Evolutionary conservation across 73 alveolate species (phyloP).

Genomic region (Stentor roeselii): DNA sequence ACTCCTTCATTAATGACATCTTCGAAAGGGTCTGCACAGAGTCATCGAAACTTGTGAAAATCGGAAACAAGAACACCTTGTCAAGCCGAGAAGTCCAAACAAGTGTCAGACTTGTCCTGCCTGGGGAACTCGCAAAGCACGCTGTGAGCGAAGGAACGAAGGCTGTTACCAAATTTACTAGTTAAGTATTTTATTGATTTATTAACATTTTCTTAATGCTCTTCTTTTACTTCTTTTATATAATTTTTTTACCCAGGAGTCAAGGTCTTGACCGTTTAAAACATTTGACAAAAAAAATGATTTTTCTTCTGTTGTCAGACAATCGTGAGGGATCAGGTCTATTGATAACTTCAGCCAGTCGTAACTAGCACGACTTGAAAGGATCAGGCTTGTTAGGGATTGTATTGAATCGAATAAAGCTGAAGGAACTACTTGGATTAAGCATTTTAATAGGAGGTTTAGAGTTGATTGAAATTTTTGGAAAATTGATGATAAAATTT

Average conservation of each 20-base stretch:
- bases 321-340: slow-evolving; percentile 5
- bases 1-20: too few species aligned
- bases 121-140: slow-evolving; percentile 35
- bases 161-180: slow-evolving; percentile 28
- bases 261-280: not conserved
- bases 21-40: slow-evolving; percentile 25
- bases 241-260: slow-evolving; percentile 19
- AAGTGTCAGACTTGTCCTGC: slow-evolving; percentile 25
- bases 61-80: slow-evolving; percentile 13
- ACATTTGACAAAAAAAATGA: not conserved
- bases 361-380: not conserved
- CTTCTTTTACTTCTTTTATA: slow-evolving; percentile 16
- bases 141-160: slow-evolving; percentile 33
- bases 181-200: not conserved
- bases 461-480: not conserved
- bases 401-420: not conserved
- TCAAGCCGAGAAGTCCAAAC: slow-evolving; percentile 29
- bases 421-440: not conserved
- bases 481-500: not conserved
- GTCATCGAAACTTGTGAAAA: slow-evolving; percentile 19
- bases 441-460: not conserved
- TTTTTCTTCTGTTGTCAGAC: slow-evolving; percentile 14
- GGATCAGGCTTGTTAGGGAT: not conserved
- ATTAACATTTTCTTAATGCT: slow-evolving; percentile 18
- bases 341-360: slow-evolving; percentile 9